Conservation (phyloP, 768 basidiomycete species). For the Sutorius australiensis region DNA sequence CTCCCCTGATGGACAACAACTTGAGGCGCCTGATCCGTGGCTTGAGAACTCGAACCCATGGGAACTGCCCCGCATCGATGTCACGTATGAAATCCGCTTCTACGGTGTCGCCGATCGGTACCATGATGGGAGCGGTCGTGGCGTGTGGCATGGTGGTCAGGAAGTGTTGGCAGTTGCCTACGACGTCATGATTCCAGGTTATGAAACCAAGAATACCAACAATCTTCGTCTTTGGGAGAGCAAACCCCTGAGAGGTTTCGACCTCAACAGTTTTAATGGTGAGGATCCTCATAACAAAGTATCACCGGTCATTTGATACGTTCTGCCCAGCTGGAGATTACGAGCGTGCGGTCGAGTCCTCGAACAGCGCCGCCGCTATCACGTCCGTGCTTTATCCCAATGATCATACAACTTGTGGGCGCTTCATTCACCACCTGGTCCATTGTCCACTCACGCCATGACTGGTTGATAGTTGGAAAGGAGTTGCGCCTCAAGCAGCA, state of each 20-base stretch:
- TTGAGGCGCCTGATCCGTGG: conserved; percentile 94
- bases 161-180: conserved; percentile 93
- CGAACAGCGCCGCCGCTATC: conserved; percentile 89
- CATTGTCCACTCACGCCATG: not conserved
- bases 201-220: conserved; percentile 79
- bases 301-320: not conserved
- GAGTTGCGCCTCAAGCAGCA: conserved; percentile 93
- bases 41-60: conserved; percentile 83
- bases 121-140: conserved; percentile 55
- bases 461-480: conserved; percentile 59
- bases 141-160: conserved; percentile 83
- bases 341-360: conserved; percentile 81
- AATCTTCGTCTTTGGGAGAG: conserved; percentile 85
- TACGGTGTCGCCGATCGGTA: conserved; percentile 78
- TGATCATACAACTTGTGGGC: conserved; percentile 71
- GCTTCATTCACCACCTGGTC: not conserved
- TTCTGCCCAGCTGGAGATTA: conserved; percentile 76
- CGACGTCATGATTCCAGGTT: conserved; percentile 90
- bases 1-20: conserved; percentile 75
- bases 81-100: conserved; percentile 82
- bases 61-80: conserved; percentile 85
- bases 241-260: conserved; percentile 87
- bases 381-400: conserved; percentile 96
- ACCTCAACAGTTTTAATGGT: conserved; percentile 95
- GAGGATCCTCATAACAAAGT: not conserved